These are phyloP conservation scores for Comarum palustre DNA, from an alignment of 306 rosid genomes.

Conservation along the genomic window DNA sequence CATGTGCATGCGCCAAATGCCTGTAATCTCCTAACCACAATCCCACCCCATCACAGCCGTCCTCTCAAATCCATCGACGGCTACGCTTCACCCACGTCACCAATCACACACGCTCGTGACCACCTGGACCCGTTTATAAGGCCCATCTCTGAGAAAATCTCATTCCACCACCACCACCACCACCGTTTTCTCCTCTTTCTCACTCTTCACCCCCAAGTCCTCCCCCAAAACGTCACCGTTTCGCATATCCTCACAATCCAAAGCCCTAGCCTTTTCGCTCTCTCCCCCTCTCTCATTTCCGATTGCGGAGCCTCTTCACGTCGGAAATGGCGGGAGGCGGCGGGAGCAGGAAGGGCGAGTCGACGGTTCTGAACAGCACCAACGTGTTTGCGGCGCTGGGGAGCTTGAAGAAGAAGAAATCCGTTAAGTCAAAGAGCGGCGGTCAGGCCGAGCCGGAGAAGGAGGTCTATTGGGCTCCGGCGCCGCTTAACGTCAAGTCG, in stretches of 20 bases:
- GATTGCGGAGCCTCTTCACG: background rate
- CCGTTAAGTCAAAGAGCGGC: slow-evolving; percentile 27
- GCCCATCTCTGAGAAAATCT: slow-evolving; percentile 1
- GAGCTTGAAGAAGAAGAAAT: slow-evolving; percentile 67
- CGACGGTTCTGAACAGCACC: slow-evolving; percentile 44
- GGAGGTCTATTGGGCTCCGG: slow-evolving; percentile 64
- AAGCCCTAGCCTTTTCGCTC: background rate
- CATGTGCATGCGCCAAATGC: background rate
- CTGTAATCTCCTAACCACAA: background rate
- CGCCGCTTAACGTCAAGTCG: slow-evolving; percentile 47
- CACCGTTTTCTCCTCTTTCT: background rate
- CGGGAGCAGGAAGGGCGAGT: slow-evolving; percentile 55
- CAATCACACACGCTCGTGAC: background rate
- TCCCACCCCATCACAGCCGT: background rate
- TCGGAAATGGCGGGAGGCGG: slow-evolving; percentile 65
- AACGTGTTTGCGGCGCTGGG: slow-evolving; percentile 78
- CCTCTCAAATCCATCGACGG: background rate
- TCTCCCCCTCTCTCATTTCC: background rate
- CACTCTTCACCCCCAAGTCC: slow-evolving; percentile 4
- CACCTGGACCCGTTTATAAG: background rate
- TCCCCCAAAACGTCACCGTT: slow-evolving; percentile 14
- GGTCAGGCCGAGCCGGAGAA: slow-evolving; percentile 26
- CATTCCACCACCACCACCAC: slow-evolving; percentile 18
- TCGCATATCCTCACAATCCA: background rate
- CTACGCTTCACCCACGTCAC: background rate